Base-by-base conservation (phyloP, 345 rosid species). In the Lenwebbia sp. region DNA sequence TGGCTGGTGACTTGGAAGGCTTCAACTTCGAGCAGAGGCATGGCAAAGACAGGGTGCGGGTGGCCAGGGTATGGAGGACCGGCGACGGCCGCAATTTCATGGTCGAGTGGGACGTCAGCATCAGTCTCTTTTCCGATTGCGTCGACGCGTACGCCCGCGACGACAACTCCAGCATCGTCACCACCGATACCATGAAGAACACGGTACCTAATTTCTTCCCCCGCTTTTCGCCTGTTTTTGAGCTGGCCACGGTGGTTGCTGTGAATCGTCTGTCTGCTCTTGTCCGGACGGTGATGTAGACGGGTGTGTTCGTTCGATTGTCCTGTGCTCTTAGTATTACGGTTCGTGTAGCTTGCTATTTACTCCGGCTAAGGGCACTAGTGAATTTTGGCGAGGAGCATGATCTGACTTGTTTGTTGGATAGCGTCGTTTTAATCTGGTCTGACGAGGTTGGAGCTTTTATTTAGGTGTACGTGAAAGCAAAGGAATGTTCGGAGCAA, bases 141-240 rank as follows among this genome's bases (percentile, higher is more conserved):
- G 75, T 94, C 86, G 84, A 88, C 76, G 91, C 99, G 53, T 97
- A 97, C 83, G 49, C 87, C 83, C 84, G 88, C 55, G 96, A 92
- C 55, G 96, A 96, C 87, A 97, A 96, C 86, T 95, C 99, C 50
- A 91, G 94, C 78, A 90, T 97, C 83, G 99, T 97, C 89, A 96
- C 99, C 85, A 96, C 99, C 14, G 99, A 97, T 85, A 94, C 99
- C 88, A 96, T 97, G 94, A 97, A 97, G 86, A 97, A 97, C 90
- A 95, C 98, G 37, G 99, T 95, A 86, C 30, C n/a, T 26, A 54
- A 30, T 52, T 28, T 28, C 26, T 19, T 14, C 33, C 41, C 30
- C 82, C n/a, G 14, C 26, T 83, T 23, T 30, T 54, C 50, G 47
- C 53, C 26, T 9, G 22, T 85, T 51, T 25, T 51, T 33, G n/a